Base-by-base conservation (phyloP, 768 basidiomycete genomes). In the Infundibulicybe gibba region DNA sequence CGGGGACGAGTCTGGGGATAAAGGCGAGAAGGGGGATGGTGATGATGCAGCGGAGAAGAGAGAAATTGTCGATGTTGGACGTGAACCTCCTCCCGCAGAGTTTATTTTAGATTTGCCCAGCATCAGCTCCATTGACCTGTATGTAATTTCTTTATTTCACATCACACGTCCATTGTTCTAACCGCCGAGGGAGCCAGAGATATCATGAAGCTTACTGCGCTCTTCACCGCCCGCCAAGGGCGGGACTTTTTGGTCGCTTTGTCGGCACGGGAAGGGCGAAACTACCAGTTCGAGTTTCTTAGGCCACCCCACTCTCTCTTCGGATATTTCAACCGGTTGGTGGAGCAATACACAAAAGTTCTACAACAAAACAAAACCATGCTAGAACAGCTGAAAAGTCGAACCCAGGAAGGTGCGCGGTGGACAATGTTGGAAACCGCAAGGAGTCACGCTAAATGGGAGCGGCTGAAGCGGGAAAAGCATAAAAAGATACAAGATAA, bases 241-340 rank as follows among this genome's bases (percentile, higher is more conserved):
- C 83, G 87, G 40, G 74, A 75, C 34, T 99, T 98, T 68, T 80
- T 97, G 11, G 81, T 84, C 6, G 77, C 84, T 3, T 81, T 99
- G 19, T 93, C 94, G 6, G 74, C 82, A 19, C 81, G 85, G 33
- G 97, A 99, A 70, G 92, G 91, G 8, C 83, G 90, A 38, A 98
- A 98, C 67, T 94, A 90, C 62, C 94, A 98, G 59, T 99, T 99
- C 61, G 97, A 98, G 61, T 99, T 99, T 64, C 76, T 99, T 42
- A 81, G 93, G 37, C 97, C 95, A 9, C 92, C 85, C 2, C 95
- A 98, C 63, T 97, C 95, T 5, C 83, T 99, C 31, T 98, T 94
- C 59, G 87, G 89, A 35, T 94, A 90, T 69, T 99, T 98, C 74
- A 97, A 98, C 66, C 85, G 90, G 57, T 81, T 98, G 67, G 93